Evolutionary conservation across 2,329 filamentous ascomycete genomes (phyloP).

Genomic region (Penicillium concentricum): DNA sequence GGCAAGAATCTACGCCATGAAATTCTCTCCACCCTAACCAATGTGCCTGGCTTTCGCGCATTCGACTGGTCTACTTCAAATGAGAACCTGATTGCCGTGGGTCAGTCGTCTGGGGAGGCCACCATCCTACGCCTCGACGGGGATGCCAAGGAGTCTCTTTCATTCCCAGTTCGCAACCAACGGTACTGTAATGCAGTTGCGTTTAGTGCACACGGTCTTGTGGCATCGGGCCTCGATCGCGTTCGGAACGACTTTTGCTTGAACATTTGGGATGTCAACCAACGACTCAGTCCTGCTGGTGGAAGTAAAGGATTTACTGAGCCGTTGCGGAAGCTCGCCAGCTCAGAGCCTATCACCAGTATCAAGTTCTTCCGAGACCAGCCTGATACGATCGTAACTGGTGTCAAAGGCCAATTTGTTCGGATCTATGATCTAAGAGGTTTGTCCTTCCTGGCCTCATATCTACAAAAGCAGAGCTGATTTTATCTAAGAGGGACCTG

Average conservation of each 20-base stretch:
- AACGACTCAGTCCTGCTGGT: slow-evolving; percentile 39
- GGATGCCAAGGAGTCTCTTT: slow-evolving; percentile 45
- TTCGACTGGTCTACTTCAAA: slow-evolving; percentile 65
- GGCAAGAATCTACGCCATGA: slow-evolving; percentile 51
- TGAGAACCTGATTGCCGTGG: slow-evolving; percentile 59
- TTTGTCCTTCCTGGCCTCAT: slow-evolving; percentile 29
- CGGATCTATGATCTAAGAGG: slow-evolving; percentile 63
- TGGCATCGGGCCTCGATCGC: slow-evolving; percentile 62
- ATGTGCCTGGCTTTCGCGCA: slow-evolving; percentile 61
- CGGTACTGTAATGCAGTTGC: slow-evolving; percentile 65
- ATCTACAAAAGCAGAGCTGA: slow-evolving; percentile 1
- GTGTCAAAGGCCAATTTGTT: slow-evolving; percentile 60
- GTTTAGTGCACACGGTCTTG: slow-evolving; percentile 55
- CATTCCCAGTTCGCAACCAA: slow-evolving; percentile 61
- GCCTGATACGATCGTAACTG: slow-evolving; percentile 60
- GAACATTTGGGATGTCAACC: slow-evolving; percentile 63
- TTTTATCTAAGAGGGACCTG: slow-evolving; percentile 31
- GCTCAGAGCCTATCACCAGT: slow-evolving; percentile 62
- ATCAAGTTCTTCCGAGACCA: slow-evolving; percentile 63
- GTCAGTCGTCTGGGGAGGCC: slow-evolving; percentile 61
- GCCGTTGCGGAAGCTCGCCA: slow-evolving; percentile 60
- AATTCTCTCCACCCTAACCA: slow-evolving; percentile 53
- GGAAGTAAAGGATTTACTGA: slow-evolving; percentile 39
- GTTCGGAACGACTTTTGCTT: slow-evolving; percentile 64
- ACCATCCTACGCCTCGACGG: slow-evolving; percentile 57